Percentiles rank a stretch among this genome's conserved stretches.
Evolutionary conservation across 2,329 filamentous ascomycete species (phyloP).

Genomic region (Didymella pinodella): DNA sequence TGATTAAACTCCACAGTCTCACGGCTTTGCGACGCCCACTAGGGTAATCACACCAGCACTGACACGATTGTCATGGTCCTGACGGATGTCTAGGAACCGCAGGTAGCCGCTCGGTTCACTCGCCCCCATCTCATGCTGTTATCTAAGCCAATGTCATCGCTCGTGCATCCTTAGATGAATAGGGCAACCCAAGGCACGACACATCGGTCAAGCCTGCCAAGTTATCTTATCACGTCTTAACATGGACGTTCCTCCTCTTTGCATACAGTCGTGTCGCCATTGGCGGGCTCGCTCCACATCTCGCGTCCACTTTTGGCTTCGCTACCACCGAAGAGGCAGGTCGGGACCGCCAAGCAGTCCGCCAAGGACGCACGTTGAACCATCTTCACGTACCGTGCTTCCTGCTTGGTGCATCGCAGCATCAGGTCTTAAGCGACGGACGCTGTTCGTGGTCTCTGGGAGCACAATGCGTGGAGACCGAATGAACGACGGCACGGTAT

Average conservation of each 20-base stretch:
- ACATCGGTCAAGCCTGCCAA: constrained; percentile 32
- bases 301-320: constrained; percentile 18
- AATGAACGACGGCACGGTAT: neutral
- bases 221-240: constrained; percentile 39
- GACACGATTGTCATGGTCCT: neutral
- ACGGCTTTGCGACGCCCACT: neutral
- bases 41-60: neutral
- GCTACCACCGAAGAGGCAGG: constrained; percentile 32
- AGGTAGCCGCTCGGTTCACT: neutral
- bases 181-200: constrained; percentile 27
- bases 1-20: neutral
- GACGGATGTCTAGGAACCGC: neutral
- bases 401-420: constrained; percentile 20
- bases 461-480: neutral
- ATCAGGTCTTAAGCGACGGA: constrained; percentile 20
- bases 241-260: constrained; percentile 29
- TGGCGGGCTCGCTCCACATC: constrained; percentile 20
- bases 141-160: constrained; percentile 9
- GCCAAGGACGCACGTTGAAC: constrained; percentile 18
- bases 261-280: constrained; percentile 19
- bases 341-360: constrained; percentile 19
- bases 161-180: constrained; percentile 21
- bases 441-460: constrained; percentile 23
- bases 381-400: constrained; percentile 19
- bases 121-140: neutral